Evolutionary conservation across 305 asterid species (phyloP).

Genomic region (Fraxinus angustifolia): DNA sequence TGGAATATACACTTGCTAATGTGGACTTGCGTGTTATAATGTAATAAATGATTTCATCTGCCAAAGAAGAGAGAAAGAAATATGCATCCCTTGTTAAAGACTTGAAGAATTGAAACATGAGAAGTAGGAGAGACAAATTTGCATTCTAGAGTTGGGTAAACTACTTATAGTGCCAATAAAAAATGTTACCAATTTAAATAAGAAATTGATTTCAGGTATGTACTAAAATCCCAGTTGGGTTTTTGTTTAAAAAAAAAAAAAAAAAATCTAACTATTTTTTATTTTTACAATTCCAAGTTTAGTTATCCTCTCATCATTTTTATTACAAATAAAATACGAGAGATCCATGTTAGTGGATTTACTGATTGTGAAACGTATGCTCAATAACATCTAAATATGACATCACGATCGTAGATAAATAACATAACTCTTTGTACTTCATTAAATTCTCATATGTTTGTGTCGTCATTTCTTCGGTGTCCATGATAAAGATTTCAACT

Average conservation of each 20-base stretch:
- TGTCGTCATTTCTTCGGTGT: too few relatives aligned
- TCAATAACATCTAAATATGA: too few relatives aligned
- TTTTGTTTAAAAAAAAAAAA: too few relatives aligned
- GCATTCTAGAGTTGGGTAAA: background rate
- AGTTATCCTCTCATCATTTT: background rate
- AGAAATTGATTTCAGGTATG: background rate
- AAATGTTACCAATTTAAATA: background rate
- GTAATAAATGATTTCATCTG: background rate
- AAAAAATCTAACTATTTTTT: background rate
- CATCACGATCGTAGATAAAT: background rate
- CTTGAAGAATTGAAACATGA: background rate
- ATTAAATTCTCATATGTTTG: background rate
- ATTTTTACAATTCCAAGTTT: too few relatives aligned
- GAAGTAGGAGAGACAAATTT: background rate
- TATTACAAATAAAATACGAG: background rate
- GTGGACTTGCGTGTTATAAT: background rate
- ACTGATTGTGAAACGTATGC: too few relatives aligned
- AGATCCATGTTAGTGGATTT: background rate
- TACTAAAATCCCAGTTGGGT: background rate
- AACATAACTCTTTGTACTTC: background rate
- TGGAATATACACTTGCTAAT: background rate
- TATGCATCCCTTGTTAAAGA: background rate
- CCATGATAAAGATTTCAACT: too few relatives aligned
- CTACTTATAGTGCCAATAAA: background rate
- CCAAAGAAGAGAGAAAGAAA: background rate